Evolutionary conservation across 257 asterid species (phyloP).

Genomic region (Phtheirospermum japonicum): DNA sequence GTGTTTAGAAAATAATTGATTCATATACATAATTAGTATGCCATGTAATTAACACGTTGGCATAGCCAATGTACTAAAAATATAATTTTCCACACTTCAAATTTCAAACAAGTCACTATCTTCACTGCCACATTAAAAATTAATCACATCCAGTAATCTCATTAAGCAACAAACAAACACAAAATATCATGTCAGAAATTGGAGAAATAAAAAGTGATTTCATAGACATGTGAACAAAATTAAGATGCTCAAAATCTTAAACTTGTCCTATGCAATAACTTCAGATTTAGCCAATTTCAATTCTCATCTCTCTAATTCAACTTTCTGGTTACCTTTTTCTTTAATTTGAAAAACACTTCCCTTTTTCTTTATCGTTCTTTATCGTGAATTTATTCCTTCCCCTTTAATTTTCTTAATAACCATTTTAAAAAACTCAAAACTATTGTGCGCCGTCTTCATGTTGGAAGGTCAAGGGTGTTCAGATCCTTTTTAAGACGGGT

Average conservation of each 20-base stretch:
- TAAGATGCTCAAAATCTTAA: no score
- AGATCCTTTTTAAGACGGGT: no score
- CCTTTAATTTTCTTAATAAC: neutral
- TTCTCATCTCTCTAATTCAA: conserved; percentile 18
- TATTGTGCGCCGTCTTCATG: no score
- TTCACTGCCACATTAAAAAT: no score
- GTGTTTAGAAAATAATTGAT: no score
- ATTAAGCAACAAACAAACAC: no score
- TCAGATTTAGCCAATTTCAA: no score
- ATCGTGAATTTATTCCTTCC: neutral
- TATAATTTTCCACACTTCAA: neutral
- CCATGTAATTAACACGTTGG: neutral
- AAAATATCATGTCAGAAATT: no score
- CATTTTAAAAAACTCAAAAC: neutral
- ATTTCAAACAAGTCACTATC: neutral
- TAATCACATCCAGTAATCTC: no score
- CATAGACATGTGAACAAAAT: no score
- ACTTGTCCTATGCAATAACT: no score
- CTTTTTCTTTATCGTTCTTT: neutral
- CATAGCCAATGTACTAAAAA: conserved; percentile 4
- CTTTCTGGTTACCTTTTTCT: neutral
- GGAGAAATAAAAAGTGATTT: no score
- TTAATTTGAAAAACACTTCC: conserved; percentile 3
- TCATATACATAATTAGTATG: conserved; percentile 3
- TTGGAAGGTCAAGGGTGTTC: neutral